Percentiles rank a stretch among this genome's conserved stretches.
These are phyloP conservation scores for Claviceps capensis DNA, from an alignment of 2,329 filamentous ascomycete species.

Conservation along the genomic window DNA sequence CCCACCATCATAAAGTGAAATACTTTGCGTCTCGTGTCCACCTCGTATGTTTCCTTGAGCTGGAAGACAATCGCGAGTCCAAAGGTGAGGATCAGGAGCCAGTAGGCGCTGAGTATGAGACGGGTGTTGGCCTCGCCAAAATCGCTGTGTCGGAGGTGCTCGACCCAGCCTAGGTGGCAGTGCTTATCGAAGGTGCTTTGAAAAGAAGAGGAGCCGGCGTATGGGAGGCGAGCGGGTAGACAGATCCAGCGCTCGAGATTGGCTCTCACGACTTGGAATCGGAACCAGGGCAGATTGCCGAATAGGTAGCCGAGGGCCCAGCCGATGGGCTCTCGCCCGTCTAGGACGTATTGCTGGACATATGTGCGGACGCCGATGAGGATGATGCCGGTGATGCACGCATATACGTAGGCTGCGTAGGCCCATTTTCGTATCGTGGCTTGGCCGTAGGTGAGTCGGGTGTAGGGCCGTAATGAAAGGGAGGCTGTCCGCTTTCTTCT, in stretches of 20 bases:
- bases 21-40: conserved; percentile 90
- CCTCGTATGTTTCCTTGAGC: conserved; percentile 66
- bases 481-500: conserved; percentile 53
- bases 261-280: conserved; percentile 54
- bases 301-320: conserved; percentile 89
- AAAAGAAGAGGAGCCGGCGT: conserved; percentile 6
- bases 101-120: conserved; percentile 65
- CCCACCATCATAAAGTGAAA: conserved; percentile 98
- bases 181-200: conserved; percentile 15
- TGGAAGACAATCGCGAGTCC: conserved; percentile 65
- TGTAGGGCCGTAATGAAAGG: conserved; percentile 54
- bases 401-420: conserved; percentile 71
- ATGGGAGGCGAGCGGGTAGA: conserved; percentile 38
- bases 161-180: conserved; percentile 44
- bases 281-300: conserved; percentile 59
- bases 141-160: conserved; percentile 47
- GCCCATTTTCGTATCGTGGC: conserved; percentile 66
- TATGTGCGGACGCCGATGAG: conserved; percentile 58
- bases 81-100: conserved; percentile 49
- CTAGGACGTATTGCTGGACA: conserved; percentile 52
- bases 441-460: conserved; percentile 67
- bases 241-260: conserved; percentile 64
- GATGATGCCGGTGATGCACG: conserved; percentile 50
- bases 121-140: conserved; percentile 71
- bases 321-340: conserved; percentile 67